Evolutionary conservation across 495 filamentous ascomycete genomes (phyloP), one percentile per base, ranked within the genome.

Genomic region (Penicillium goetzii): DNA sequence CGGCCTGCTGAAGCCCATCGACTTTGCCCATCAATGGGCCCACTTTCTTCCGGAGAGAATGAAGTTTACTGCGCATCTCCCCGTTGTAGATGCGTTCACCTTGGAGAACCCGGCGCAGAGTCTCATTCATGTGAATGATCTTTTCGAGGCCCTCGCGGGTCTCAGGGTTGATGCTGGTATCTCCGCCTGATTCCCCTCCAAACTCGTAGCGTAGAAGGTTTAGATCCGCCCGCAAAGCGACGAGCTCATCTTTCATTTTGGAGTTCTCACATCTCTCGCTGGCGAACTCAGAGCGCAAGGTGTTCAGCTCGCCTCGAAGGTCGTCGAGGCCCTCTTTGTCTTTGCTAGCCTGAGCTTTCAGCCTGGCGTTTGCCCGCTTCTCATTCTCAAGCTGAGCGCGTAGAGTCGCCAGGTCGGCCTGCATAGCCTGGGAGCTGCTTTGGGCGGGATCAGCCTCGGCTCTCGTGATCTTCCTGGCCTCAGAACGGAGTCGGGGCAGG

Each of bases 1-100:
- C 11, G 14, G n/a, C 6, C 4, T 15, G n/a, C 32, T 55, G 32
- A 4, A 55, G n/a, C 6, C 4, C 17, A 23, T 55, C 32, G 0
- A 55, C 52, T 7, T 55, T 55, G 10, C 32, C 52, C n/a, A 55
- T 2, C 32, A 55, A 28, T 7, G 52, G 52, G 2, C 52, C 52
- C 4, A 55, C 28, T n/a, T 55, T 55, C 52, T 36, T 6, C 9
- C 52, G 52, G 1, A 55, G 3, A 12, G 52, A 55, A 14, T 55
- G 30, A 3, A 55, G 19, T n/a, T 55, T 55, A 3, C 19, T 11
- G 7, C 25, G n/a, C 52, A 55, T 55, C 11, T 55, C 30, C 4
- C 21, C 10, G 1, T 3, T 36, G 19, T 55, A 23, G n/a, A 36
- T 36, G 0, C 52, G 5, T 11, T 55, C 52, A 10, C 52, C 52